Conservation (phyloP, 73 alveolate species). For the Uronychia binucleata region DNA sequence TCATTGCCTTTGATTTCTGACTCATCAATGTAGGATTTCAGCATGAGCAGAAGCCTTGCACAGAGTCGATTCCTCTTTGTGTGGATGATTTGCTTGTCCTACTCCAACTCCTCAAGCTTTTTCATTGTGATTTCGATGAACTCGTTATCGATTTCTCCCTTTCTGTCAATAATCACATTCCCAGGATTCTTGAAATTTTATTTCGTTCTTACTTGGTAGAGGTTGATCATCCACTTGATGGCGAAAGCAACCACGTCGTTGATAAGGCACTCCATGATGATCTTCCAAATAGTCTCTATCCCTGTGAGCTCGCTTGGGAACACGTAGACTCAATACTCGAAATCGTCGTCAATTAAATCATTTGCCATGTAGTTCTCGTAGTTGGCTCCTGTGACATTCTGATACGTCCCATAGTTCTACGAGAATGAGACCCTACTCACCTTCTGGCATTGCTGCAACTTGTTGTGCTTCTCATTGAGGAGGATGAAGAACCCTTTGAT, state of each 20-base stretch:
- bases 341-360: slow-evolving; percentile 50
- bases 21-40: slow-evolving; percentile 70
- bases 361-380: slow-evolving; percentile 5
- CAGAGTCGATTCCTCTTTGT: neutral
- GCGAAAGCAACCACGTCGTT: slow-evolving; percentile 52
- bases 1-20: slow-evolving; percentile 81
- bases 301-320: slow-evolving; percentile 60
- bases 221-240: slow-evolving; percentile 49
- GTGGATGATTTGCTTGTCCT: slow-evolving; percentile 12
- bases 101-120: slow-evolving; percentile 5
- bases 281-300: slow-evolving; percentile 60
- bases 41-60: slow-evolving; percentile 8
- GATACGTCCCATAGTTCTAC: slow-evolving; percentile 30
- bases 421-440: slow-evolving; percentile 1
- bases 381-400: slow-evolving; percentile 14
- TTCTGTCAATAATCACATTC: neutral
- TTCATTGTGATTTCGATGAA: slow-evolving; percentile 38
- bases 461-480: slow-evolving; percentile 48
- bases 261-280: slow-evolving; percentile 49
- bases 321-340: slow-evolving; percentile 40
- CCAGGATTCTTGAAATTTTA: neutral
- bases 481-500: slow-evolving; percentile 71
- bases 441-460: neutral
- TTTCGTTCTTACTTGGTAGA: slow-evolving; percentile 15
- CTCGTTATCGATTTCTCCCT: slow-evolving; percentile 42